Evolutionary conservation across 805 yeast species (phyloP), one percentile per base, ranked within the genome.

Genomic region (Tanozyma kutaoensis): DNA sequence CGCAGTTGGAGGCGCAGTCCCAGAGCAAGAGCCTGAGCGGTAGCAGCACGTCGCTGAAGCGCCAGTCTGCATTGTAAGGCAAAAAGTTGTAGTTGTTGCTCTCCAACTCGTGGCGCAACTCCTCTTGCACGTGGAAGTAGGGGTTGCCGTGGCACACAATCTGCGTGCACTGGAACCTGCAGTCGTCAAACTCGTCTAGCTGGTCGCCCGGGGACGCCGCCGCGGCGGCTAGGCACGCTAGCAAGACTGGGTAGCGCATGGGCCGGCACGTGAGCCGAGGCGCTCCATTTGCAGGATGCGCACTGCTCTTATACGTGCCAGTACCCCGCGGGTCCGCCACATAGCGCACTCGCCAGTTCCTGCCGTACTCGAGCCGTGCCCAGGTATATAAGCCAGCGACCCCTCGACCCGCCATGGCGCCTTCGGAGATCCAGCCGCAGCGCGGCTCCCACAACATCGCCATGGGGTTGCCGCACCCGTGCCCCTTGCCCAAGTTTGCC

Each of bases 371-470:
- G n/a, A n/a, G n/a, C n/a, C n/a, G n/a, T n/a, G n/a, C n/a, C n/a
- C n/a, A n/a, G n/a, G n/a, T n/a, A n/a, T n/a, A n/a, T n/a, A n/a
- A n/a, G n/a, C n/a, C n/a, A n/a, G n/a, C n/a, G n/a, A n/a, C n/a
- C n/a, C n/a, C n/a, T n/a, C n/a, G n/a, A n/a, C n/a, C n/a, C n/a
- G n/a, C n/a, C n/a, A n/a, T n/a, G n/a, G n/a, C n/a, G n/a, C n/a
- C n/a, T n/a, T n/a, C n/a, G n/a, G n/a, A n/a, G n/a, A n/a, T n/a
- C n/a, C n/a, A n/a, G n/a, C n/a, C n/a, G n/a, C n/a, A 56, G 13
- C 55, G 66, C 27, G 81, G 81, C n/a, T 55, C 72, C 4, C 75
- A 72, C 37, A 73, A 73, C 45, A 55, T 75, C 25, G 56, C 78
- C 22, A 55, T 58, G 43, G 80, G 80, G 8, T 55, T 58, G 22